These are phyloP conservation scores for Termitomyces sp. DNA, from an alignment of 768 basidiomycete species.

Conservation along the genomic window DNA sequence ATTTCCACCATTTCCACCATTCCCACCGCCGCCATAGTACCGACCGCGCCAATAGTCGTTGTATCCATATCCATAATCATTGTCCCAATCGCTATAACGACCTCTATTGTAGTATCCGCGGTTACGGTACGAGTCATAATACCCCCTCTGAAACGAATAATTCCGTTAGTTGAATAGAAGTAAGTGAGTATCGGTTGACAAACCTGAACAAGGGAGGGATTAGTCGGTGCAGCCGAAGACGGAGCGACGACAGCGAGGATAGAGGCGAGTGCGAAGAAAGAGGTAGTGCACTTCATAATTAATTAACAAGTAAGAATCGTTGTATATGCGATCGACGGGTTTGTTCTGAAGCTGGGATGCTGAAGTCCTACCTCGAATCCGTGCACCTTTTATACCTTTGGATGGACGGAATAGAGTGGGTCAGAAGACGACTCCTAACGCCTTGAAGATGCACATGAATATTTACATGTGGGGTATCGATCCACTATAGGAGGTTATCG, in stretches of 20 bases:
- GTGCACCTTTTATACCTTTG: background rate
- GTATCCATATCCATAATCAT: too few species aligned
- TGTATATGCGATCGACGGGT: too few species aligned
- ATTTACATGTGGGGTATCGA: too few species aligned
- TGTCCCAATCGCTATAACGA: background rate
- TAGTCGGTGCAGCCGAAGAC: background rate
- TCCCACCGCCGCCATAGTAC: too few species aligned
- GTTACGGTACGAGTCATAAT: background rate
- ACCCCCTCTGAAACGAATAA: background rate
- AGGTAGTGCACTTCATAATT: background rate
- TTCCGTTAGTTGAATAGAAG: too few species aligned
- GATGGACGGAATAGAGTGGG: background rate
- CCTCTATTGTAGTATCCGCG: background rate
- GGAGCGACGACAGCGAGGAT: background rate
- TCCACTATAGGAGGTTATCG: too few species aligned
- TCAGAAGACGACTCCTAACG: background rate
- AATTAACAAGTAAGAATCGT: too few species aligned
- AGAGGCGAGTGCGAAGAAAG: background rate
- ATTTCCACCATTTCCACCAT: too few species aligned
- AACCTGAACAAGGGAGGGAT: background rate
- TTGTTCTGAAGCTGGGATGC: background rate
- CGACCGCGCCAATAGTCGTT: too few species aligned
- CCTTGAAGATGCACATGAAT: too few species aligned
- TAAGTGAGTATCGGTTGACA: background rate
- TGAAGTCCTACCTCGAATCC: background rate